Percentiles rank a stretch among this genome's conserved stretches.
phyloP scores from a whole-genome alignment of 2,329 filamentous ascomycete genomes.

The Trichoderma lentiforme region DNA sequence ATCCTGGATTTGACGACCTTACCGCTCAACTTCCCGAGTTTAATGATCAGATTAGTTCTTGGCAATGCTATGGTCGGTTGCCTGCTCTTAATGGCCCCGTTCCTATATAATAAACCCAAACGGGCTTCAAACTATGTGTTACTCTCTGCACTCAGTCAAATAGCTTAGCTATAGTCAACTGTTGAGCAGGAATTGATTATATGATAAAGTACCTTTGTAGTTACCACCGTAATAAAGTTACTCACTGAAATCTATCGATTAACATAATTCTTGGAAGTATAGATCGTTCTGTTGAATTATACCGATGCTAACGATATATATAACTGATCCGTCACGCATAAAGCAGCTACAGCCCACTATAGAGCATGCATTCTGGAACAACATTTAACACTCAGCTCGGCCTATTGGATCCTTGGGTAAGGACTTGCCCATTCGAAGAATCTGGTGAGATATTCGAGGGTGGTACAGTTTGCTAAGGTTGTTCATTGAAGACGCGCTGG shows the following conservation, averaged over 20 bases:
- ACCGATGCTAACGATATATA: background rate
- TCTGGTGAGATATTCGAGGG: no score
- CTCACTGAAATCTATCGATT: background rate
- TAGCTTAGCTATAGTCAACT: background rate
- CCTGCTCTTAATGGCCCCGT: background rate
- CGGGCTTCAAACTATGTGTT: background rate
- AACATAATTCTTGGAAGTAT: no score
- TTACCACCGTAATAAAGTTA: background rate
- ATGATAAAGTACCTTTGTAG: background rate
- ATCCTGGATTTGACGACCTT: background rate
- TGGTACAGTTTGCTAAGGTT: no score
- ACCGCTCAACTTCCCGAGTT: background rate
- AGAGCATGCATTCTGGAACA: no score
- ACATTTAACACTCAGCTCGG: no score
- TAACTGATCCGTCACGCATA: background rate
- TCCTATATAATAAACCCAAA: background rate
- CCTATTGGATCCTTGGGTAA: no score
- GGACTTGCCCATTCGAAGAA: no score
- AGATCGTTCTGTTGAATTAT: no score
- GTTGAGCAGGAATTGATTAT: background rate
- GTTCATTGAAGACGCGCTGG: no score
- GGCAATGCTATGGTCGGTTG: background rate
- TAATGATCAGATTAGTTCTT: background rate
- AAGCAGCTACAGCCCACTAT: background rate
- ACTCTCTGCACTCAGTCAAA: background rate